Evolutionary conservation across 148 eudicot species (phyloP).

Genomic region (Agrostemma githago): DNA sequence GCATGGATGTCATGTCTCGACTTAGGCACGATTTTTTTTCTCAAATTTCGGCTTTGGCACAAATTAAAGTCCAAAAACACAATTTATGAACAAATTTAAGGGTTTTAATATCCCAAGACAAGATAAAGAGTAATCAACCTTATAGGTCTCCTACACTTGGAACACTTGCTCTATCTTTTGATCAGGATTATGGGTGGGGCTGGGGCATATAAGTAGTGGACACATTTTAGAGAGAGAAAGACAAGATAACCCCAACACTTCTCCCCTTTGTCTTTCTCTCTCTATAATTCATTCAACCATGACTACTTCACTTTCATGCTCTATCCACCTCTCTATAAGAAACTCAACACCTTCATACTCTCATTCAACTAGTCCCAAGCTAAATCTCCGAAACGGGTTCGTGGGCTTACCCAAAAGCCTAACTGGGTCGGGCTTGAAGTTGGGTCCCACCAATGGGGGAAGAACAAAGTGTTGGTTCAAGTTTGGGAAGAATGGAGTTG

Average conservation of each 20-base stretch:
- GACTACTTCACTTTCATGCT: conserved; percentile 46
- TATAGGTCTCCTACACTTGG: neutral
- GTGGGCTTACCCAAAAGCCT: conserved; percentile 30
- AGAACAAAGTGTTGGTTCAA: conserved; percentile 74
- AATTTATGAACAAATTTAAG: no score
- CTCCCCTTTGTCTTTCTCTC: neutral
- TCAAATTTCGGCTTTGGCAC: no score
- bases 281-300: conserved; percentile 14
- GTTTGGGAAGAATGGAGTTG: conserved; percentile 78
- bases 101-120: no score
- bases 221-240: conserved; percentile 26
- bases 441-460: conserved; percentile 42
- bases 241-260: neutral
- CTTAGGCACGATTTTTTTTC: no score
- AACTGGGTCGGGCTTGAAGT: conserved; percentile 23
- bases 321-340: conserved; percentile 17
- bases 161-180: neutral
- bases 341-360: conserved; percentile 20
- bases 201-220: conserved; percentile 19
- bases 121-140: no score
- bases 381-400: conserved; percentile 31
- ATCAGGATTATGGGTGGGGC: neutral
- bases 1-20: no score
- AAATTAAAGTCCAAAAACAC: no score
- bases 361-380: conserved; percentile 13